These are phyloP conservation scores for Mortierella sp. DNA, from an alignment of 371 early-diverging fungal genomes.

Conservation along the genomic window DNA sequence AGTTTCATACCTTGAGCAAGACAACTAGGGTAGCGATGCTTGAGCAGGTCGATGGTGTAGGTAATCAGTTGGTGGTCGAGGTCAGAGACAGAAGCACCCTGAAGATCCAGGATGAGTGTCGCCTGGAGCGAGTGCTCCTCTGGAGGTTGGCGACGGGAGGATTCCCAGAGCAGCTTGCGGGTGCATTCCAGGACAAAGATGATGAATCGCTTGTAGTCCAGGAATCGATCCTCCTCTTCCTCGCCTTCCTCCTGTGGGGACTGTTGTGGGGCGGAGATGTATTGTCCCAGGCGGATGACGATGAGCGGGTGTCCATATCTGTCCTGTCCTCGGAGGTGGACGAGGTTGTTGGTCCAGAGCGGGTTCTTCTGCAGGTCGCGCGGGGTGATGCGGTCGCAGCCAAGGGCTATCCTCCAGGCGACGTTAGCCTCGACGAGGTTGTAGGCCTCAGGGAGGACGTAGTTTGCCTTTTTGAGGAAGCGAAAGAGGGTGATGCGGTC, in stretches of 20 bases:
- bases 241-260: slow-evolving; percentile 25
- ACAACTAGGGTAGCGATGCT: slow-evolving; percentile 56
- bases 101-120: slow-evolving; percentile 49
- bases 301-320: slow-evolving; percentile 53
- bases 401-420: slow-evolving; percentile 38
- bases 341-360: slow-evolving; percentile 44
- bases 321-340: slow-evolving; percentile 48
- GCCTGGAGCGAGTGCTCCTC: slow-evolving; percentile 52
- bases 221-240: slow-evolving; percentile 37
- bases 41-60: slow-evolving; percentile 51
- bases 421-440: slow-evolving; percentile 49
- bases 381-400: slow-evolving; percentile 46
- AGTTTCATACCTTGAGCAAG: slow-evolving; percentile 49
- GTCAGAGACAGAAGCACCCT: slow-evolving; percentile 51
- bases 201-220: slow-evolving; percentile 51
- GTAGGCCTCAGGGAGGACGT: slow-evolving; percentile 42
- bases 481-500: slow-evolving; percentile 57
- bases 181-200: slow-evolving; percentile 53
- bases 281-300: slow-evolving; percentile 48
- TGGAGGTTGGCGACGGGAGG: slow-evolving; percentile 47
- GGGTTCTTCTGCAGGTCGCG: slow-evolving; percentile 37
- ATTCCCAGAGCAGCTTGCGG: slow-evolving; percentile 55
- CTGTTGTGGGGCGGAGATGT: slow-evolving; percentile 40
- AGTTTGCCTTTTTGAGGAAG: slow-evolving; percentile 57
- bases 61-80: slow-evolving; percentile 53